Percentiles rank a stretch among this genome's conserved stretches.
These are phyloP conservation scores for barrel medic (Medicago truncatula) DNA, from an alignment of 306 rosid genomes.

Conservation along the genomic window DNA sequence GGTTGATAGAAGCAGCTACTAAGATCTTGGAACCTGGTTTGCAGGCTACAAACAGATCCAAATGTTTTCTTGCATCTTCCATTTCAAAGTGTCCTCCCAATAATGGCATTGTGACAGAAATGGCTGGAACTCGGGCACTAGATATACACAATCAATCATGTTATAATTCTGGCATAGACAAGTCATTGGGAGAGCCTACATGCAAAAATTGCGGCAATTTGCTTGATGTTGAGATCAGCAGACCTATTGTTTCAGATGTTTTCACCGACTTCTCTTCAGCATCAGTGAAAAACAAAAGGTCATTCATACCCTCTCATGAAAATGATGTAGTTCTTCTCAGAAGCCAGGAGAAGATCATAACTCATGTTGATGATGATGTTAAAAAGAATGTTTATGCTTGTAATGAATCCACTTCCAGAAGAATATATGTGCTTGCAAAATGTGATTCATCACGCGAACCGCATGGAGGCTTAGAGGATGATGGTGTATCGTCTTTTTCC, in stretches of 20 bases:
- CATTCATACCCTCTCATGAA: conserved; percentile 44
- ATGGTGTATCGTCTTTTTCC: conserved; percentile 33
- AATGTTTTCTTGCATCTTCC: conserved; percentile 56
- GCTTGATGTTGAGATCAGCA: conserved; percentile 45
- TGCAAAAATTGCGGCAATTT: conserved; percentile 62
- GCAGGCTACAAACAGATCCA: conserved; percentile 63
- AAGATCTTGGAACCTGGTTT: conserved; percentile 80
- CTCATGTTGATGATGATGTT: conserved; percentile 46
- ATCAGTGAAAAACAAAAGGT: conserved; percentile 39
- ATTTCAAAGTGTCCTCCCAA: conserved; percentile 45
- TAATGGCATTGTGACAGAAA: conserved; percentile 33
- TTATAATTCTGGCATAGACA: conserved; percentile 36
- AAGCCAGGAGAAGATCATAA: conserved; percentile 39
- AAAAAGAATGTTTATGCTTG: conserved; percentile 14
- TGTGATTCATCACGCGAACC: conserved; percentile 47
- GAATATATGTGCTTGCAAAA: conserved; percentile 45
- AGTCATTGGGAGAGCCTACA: conserved; percentile 46
- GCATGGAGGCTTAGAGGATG: conserved; percentile 37
- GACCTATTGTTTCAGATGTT: conserved; percentile 47
- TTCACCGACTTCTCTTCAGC: conserved; percentile 37
- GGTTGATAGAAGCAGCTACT: conserved; percentile 76
- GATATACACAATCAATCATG: conserved; percentile 32
- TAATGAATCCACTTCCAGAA: conserved; percentile 42
- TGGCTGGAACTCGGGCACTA: conserved; percentile 8
- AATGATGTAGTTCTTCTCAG: conserved; percentile 48